phyloP scores from a whole-genome alignment of 2,329 filamentous ascomycete genomes.

The Xylariomycetidae sp. region DNA sequence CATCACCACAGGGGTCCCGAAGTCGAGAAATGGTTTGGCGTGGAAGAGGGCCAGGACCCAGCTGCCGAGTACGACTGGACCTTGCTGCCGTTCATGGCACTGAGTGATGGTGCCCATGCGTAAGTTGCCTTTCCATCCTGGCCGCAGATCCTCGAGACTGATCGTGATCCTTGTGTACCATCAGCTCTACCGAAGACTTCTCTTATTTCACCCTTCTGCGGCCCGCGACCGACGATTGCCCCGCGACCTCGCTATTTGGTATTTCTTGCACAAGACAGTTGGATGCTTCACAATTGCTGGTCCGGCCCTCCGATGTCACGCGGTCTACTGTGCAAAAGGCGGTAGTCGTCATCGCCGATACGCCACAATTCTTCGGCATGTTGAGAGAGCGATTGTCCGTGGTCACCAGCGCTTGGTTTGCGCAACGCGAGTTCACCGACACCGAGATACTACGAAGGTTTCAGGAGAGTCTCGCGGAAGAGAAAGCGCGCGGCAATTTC shows the following conservation, averaged over 20 bases:
- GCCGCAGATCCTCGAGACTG: slow-evolving; percentile 3
- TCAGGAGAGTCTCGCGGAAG: slow-evolving; percentile 75
- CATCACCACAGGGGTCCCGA: slow-evolving; percentile 86
- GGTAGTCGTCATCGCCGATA: slow-evolving; percentile 90
- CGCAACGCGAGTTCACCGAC: slow-evolving; percentile 86
- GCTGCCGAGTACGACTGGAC: slow-evolving; percentile 83
- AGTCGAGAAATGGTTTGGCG: slow-evolving; percentile 87
- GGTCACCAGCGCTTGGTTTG: slow-evolving; percentile 94
- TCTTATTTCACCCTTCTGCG: slow-evolving; percentile 92
- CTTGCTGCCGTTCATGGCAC: slow-evolving; percentile 89
- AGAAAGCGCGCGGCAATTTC: slow-evolving; percentile 50
- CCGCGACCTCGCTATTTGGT: slow-evolving; percentile 82
- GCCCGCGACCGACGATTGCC: slow-evolving; percentile 44
- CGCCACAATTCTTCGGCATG: slow-evolving; percentile 83
- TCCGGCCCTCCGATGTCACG: slow-evolving; percentile 84
- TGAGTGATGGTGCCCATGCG: slow-evolving; percentile 93
- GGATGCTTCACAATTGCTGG: slow-evolving; percentile 68
- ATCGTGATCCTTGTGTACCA: slow-evolving; percentile 8
- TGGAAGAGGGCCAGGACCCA: slow-evolving; percentile 67
- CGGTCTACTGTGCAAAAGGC: slow-evolving; percentile 96
- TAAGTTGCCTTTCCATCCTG: slow-evolving; percentile 40
- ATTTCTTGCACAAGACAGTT: slow-evolving; percentile 94
- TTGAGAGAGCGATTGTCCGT: slow-evolving; percentile 83
- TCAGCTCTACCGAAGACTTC: slow-evolving; percentile 85
- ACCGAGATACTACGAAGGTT: slow-evolving; percentile 85